Evolutionary conservation across 2,329 filamentous ascomycete genomes (phyloP).

Genomic region (Trichophaea hybrida): DNA sequence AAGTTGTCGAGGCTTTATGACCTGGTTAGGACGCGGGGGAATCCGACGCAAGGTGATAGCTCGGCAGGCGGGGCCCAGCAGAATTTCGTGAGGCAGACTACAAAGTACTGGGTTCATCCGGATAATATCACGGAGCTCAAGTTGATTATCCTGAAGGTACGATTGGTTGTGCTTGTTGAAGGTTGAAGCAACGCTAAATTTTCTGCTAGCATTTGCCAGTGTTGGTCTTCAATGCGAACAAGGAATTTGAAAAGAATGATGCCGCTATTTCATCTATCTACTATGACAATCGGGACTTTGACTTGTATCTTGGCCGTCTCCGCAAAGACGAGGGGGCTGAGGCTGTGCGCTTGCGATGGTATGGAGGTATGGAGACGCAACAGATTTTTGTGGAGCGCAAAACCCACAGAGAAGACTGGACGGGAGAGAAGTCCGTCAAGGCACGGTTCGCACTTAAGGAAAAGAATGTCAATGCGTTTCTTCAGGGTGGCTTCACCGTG

Average conservation of each 20-base stretch:
- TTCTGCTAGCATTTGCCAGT: constrained; percentile 64
- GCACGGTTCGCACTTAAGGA: constrained; percentile 90
- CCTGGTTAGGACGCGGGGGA: constrained; percentile 79
- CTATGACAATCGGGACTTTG: constrained; percentile 92
- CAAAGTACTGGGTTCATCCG: constrained; percentile 98
- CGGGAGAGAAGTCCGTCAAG: constrained; percentile 96
- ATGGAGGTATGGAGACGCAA: constrained; percentile 88
- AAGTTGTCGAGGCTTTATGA: constrained; percentile 93
- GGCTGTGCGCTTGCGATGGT: constrained; percentile 91
- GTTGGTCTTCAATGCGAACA: constrained; percentile 90
- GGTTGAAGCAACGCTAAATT: background rate
- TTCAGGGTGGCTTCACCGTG: constrained; percentile 71
- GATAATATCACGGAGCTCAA: constrained; percentile 98
- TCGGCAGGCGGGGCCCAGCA: constrained; percentile 82
- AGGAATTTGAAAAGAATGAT: constrained; percentile 83
- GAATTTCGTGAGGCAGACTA: constrained; percentile 92
- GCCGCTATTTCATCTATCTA: constrained; percentile 97
- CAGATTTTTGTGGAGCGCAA: constrained; percentile 96
- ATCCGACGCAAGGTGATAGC: constrained; percentile 82
- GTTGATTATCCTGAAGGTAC: constrained; percentile 79
- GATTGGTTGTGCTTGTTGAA: constrained; percentile 7
- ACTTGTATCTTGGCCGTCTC: constrained; percentile 80
- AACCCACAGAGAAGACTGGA: constrained; percentile 98
- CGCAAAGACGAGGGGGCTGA: constrained; percentile 98
- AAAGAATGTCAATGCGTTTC: constrained; percentile 88